Conservation (phyloP, 202 grass and related monocot genomes). For the Carex arenaria region DNA sequence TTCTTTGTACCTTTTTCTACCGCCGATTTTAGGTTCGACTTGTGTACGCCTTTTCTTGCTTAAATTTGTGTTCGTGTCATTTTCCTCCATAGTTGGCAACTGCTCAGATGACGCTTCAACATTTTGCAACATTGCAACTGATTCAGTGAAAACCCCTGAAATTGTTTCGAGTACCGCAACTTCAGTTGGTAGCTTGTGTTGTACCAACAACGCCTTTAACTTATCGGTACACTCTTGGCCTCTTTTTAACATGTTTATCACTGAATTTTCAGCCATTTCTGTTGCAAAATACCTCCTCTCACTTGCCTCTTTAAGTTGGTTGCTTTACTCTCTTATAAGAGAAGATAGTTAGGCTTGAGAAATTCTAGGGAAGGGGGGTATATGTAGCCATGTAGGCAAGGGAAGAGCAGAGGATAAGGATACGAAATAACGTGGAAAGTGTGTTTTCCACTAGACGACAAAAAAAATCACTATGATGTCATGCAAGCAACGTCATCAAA, state of each 20-base stretch:
- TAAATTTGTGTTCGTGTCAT: not conserved
- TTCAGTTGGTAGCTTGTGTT: not conserved
- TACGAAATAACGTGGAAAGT: conserved; percentile 3
- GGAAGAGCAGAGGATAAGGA: conserved; percentile 9
- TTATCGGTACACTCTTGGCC: not conserved
- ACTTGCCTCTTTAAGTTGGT: not conserved
- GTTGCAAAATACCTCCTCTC: not conserved
- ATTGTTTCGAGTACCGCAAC: not conserved
- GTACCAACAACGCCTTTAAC: not conserved
- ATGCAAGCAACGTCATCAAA: not conserved
- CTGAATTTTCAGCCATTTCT: conserved; percentile 4
- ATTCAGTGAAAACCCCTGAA: not conserved
- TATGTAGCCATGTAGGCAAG: not conserved
- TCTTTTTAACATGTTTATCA: not conserved
- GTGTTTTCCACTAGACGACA: not conserved
- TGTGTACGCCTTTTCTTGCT: conserved; percentile 18
- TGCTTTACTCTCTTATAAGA: not conserved
- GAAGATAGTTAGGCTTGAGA: not conserved
- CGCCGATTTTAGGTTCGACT: not conserved
- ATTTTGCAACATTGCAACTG: conserved; percentile 1
- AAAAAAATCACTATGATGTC: not conserved
- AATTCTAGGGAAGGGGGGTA: not conserved
- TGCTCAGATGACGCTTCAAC: not conserved
- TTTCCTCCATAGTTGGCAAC: not conserved
- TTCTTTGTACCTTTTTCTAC: conserved; percentile 4